Percentiles rank a stretch among this genome's conserved stretches.
These are phyloP conservation scores for Aspergillus caelatus DNA, from an alignment of 2,329 filamentous ascomycete genomes.

Conservation along the genomic window DNA sequence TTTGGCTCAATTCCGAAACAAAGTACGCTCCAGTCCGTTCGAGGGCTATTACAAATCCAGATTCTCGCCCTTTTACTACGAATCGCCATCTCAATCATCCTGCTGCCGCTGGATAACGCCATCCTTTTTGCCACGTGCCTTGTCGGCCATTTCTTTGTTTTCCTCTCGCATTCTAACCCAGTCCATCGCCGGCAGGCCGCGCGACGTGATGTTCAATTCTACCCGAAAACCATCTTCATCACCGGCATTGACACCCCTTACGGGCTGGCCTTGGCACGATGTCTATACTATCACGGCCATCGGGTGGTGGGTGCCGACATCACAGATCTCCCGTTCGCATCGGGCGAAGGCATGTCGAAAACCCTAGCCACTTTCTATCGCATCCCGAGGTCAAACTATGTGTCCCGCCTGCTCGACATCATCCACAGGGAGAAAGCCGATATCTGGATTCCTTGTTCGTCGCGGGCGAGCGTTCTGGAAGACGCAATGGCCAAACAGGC, in stretches of 20 bases:
- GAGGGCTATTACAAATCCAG: conserved; percentile 15
- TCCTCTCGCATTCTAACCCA: conserved; percentile 20
- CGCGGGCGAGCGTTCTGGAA: conserved; percentile 66
- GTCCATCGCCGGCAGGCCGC: conserved; percentile 26
- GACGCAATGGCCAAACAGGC: conserved; percentile 67
- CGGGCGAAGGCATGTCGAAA: conserved; percentile 61
- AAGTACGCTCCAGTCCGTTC: conserved; percentile 13
- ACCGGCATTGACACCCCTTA: conserved; percentile 75
- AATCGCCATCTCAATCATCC: conserved; percentile 28
- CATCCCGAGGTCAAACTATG: conserved; percentile 55
- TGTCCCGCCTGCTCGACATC: conserved; percentile 59
- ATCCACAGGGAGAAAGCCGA: conserved; percentile 64
- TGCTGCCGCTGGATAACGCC: conserved; percentile 54
- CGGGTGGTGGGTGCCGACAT: conserved; percentile 74
- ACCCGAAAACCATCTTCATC: conserved; percentile 64
- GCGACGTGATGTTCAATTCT: conserved; percentile 38
- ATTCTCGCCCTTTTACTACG: conserved; percentile 29
- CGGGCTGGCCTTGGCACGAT: conserved; percentile 66
- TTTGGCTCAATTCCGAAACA: conserved; percentile 14
- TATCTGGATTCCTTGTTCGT: conserved; percentile 74
- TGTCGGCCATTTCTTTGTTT: conserved; percentile 31
- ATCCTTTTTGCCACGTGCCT: conserved; percentile 46
- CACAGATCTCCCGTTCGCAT: conserved; percentile 50
- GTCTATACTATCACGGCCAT: conserved; percentile 67
- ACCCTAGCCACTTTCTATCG: conserved; percentile 60